Conservation (phyloP, 345 rosid species). For the Populus deltoides region DNA sequence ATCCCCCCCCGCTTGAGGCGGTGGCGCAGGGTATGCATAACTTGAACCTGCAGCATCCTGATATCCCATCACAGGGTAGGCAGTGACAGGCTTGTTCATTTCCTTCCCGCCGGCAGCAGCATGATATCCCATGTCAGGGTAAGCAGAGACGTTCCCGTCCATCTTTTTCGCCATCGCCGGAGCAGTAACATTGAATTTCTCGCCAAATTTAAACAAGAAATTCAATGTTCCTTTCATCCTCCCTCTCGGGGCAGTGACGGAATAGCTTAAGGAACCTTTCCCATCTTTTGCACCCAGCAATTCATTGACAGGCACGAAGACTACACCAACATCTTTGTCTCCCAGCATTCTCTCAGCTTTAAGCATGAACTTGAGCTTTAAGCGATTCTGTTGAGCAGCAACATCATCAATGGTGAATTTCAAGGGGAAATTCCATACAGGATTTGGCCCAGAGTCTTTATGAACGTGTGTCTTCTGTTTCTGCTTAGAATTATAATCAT, state of each 20-base stretch:
- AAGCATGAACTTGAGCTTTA: constrained; percentile 37
- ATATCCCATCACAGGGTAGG: constrained; percentile 16
- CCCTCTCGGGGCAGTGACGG: constrained; percentile 33
- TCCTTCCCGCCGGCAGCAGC: constrained; percentile 1
- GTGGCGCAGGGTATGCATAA: constrained; percentile 8
- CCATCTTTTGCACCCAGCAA: constrained; percentile 27
- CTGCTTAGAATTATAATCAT: constrained; percentile 34
- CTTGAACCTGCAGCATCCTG: constrained; percentile 4
- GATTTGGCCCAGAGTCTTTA: constrained; percentile 50
- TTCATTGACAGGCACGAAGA: constrained; percentile 52
- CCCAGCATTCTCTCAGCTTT: constrained; percentile 46
- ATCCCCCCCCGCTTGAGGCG: background rate
- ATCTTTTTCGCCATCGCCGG: constrained; percentile 9
- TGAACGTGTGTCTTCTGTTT: constrained; percentile 46
- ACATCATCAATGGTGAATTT: constrained; percentile 52
- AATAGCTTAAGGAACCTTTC: constrained; percentile 14
- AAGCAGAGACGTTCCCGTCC: constrained; percentile 29
- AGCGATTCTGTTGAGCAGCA: constrained; percentile 37
- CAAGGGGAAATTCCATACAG: constrained; percentile 52
- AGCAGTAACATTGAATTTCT: constrained; percentile 16
- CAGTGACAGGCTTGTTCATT: constrained; percentile 2
- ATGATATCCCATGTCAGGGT: constrained; percentile 26
- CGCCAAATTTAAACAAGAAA: constrained; percentile 43
- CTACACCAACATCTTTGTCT: constrained; percentile 48
- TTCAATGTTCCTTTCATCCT: constrained; percentile 38